Evolutionary conservation across 2,329 filamentous ascomycete species (phyloP), one percentile per base, ranked within the genome.

Genomic region (Trichoderma simmonsii): DNA sequence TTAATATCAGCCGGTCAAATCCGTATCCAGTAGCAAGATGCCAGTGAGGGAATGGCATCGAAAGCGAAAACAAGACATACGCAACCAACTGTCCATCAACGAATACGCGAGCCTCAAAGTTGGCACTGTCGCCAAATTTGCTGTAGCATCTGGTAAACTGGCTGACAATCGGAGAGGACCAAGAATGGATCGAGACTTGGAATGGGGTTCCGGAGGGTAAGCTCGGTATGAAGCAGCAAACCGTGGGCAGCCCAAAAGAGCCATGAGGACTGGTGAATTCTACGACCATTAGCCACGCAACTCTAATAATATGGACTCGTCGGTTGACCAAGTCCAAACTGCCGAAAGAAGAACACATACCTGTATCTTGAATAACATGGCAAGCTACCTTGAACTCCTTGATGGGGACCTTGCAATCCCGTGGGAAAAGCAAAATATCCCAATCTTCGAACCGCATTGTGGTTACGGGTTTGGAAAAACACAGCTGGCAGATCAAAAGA

Each of bases 351-450:
- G 51, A 2, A 14, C 24, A 54, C 81, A 73, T 75, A 85, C 85
- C 84, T 63, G 79, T 71, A 77, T 88, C 86, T 6, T 85, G 83
- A n/a, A 90, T 87, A 36, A 91, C 89, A 79, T 92, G 91, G 79
- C 93, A 97, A 73, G 89, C 86, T 8, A 93, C 93, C 78, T 90
- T 91, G 85, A 96, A 97, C 81, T 97, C 94, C 80, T 93, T 92
- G 70, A 95, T 81, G 1, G 94, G 94, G 14, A 92, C 79, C 76
- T 89, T 90, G 76, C 86, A 90, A 73, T 87, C 86, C 73, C 81
- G 81, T 0, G 93, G 91, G 79, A 97, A 97, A 73, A 97, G 85
- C 57, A 97, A 88, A 70, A 96, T 88, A 77, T 97, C 94, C 94
- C 93, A 97, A 77, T 93, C 90, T 76, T 93, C 88, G 85, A 92